These are phyloP conservation scores for Elsinoe fawcettii DNA, from an alignment of 2,329 filamentous ascomycete genomes.

Conservation along the genomic window DNA sequence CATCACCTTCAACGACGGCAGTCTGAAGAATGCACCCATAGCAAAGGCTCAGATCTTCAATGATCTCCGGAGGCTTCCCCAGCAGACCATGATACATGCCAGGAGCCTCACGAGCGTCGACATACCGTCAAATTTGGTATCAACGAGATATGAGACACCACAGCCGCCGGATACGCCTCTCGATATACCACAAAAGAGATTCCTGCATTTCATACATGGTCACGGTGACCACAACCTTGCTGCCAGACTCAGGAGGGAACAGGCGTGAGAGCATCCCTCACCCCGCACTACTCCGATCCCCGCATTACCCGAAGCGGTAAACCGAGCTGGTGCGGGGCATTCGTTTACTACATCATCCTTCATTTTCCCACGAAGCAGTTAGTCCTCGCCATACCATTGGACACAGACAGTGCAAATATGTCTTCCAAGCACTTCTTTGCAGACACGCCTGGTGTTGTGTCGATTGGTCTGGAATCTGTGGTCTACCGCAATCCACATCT, in stretches of 20 bases:
- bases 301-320: conserved; percentile 8
- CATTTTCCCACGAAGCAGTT: neutral
- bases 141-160: neutral
- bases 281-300: neutral
- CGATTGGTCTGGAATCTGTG: conserved; percentile 42
- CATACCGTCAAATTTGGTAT: neutral
- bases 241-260: neutral
- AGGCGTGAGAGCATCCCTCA: neutral
- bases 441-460: conserved; percentile 43
- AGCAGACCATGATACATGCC: neutral
- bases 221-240: neutral
- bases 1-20: conserved; percentile 28
- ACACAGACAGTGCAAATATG: conserved; percentile 30
- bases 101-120: neutral
- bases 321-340: conserved; percentile 12
- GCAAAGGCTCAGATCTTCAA: conserved; percentile 1
- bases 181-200: neutral
- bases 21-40: neutral
- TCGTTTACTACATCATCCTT: neutral
- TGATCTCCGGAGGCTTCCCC: neutral
- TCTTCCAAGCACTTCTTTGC: conserved; percentile 50
- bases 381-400: neutral
- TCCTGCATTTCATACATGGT: neutral
- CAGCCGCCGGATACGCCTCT: neutral
- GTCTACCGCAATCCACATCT: conserved; percentile 39